These are phyloP conservation scores for Aspergillus ostianus DNA, from an alignment of 495 filamentous ascomycete species.

Conservation along the genomic window DNA sequence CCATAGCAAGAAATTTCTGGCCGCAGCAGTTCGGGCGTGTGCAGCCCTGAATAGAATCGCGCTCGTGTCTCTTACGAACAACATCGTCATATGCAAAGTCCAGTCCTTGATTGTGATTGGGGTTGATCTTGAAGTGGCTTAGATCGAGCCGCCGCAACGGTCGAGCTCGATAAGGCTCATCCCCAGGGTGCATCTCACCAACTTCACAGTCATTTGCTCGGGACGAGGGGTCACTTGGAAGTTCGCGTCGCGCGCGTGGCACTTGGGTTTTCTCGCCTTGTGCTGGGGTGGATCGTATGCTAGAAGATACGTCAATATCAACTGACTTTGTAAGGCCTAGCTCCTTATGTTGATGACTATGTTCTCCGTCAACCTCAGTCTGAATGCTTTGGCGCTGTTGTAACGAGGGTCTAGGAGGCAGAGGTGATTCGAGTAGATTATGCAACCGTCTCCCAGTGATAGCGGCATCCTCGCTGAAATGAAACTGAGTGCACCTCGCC, in stretches of 20 bases:
- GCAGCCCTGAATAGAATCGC: constrained; percentile 79
- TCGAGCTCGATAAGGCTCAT: constrained; percentile 50
- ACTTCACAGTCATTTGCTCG: background rate
- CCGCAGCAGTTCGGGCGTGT: constrained; percentile 76
- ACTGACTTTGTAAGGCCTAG: background rate
- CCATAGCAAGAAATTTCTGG: constrained; percentile 64
- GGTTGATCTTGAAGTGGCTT: constrained; percentile 83
- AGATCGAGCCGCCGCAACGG: constrained; percentile 52
- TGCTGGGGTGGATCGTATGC: background rate
- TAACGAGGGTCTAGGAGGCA: constrained; percentile 30
- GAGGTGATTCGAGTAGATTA: constrained; percentile 35
- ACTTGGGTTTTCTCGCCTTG: background rate
- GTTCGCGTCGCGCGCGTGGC: background rate
- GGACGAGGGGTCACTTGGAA: background rate
- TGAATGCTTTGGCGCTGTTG: background rate
- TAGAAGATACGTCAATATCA: background rate
- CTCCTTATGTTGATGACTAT: background rate
- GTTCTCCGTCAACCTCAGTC: background rate
- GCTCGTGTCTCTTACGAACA: constrained; percentile 68
- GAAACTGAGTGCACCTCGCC: background rate
- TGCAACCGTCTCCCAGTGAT: constrained; percentile 27
- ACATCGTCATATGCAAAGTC: constrained; percentile 73
- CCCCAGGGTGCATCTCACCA: constrained; percentile 24
- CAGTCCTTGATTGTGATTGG: constrained; percentile 66
- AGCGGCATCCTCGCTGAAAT: background rate